Base-by-base conservation (phyloP, 1,284 basidiomycete species). In the Ustilago esculenta region DNA sequence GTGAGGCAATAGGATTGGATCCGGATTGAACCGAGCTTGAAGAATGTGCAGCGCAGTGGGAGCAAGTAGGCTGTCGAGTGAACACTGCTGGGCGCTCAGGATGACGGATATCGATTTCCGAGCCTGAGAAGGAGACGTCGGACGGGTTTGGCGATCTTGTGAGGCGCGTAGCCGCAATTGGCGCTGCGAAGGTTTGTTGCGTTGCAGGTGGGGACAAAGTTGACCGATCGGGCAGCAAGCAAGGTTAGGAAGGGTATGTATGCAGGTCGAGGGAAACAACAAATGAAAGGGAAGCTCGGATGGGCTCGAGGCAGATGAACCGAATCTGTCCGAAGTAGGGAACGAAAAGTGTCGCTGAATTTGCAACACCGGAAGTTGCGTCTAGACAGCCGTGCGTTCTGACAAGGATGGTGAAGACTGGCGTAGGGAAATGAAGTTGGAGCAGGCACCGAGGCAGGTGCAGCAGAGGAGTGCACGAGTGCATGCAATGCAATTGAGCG, bases 221-320 rank as follows among this genome's bases (percentile, higher is more conserved):
- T 64, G 61, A 53, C 61, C 49, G 54, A 32, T 37, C 54, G 54
- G 59, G 49, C 61, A 64, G 45, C 41, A 40, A 50, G 54, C 54
- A 64, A 64, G 61, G 61, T 64, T 57, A 64, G 61, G 24, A 52
- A 63, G 54, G 61, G 33, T 49, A 41, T 52, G 39, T 55, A 52
- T 57, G 61, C 61, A 64, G 40, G 54, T 48, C 41, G 49, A 57
- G 45, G 45, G 45, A 41, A 48, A 44, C 43, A 17, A 32, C 30
- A 44, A 49, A 57, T 64, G 49, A 57, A 49, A 34, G 34, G 17
- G 43, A 52, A 47, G 30, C 42, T 52, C n/a, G n/a, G 29, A 36
- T 23, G 10, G 33, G 37, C n/a, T 17, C 30, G n/a, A 24, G 32
- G 18, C 29, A 53, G 46, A 64, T 64, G 61, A 64, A 57, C 20